Evolutionary conservation across 768 basidiomycete genomes (phyloP), one percentile per base, ranked within the genome.

Genomic region (Russula sp.): DNA sequence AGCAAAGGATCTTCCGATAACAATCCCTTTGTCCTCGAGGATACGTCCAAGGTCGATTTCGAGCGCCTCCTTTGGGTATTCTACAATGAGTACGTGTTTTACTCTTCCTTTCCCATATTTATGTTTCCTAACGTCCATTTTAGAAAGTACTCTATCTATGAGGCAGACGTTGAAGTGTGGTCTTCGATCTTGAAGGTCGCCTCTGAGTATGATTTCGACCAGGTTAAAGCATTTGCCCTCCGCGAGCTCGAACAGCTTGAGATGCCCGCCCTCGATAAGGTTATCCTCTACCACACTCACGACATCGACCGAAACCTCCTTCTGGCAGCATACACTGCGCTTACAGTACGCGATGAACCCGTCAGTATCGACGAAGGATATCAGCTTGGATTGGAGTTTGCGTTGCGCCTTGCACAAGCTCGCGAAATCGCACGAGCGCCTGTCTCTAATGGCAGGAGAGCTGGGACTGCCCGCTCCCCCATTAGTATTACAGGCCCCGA

Each of bases 101-200:
- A 7, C 44, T 20, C 18, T 3, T 48, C 3, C 5, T n/a, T 46
- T 20, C 13, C 18, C 36, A 8, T 16, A 20, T 8, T 13, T 10
- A 8, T 16, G n/a, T 8, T 13, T 10, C 18, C 32, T 36, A n/a
- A 57, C 44, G 30, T 67, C 18, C 48, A 32, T 26, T 26, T 55
- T 68, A 89, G 87, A 0, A 76, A 73, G 51, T 87, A 85, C 68
- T 82, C 84, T 0, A 72, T 83, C 1, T 86, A 87, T 56, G 76
- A 80, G 9, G 82, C 83, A 1, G 69, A 72, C 0, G 73, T 80
- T 0, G 75, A 78, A 0, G 80, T 81, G 10, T 90, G 89, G 89
- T 72, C 74, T 0, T 74, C 73, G 0, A 82, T 90, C 50, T 72
- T 90, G 0, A 72, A 69, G 1, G 81, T 89, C 0, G 77, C 87